These are phyloP conservation scores for Aspergillus chevalieri DNA, from an alignment of 2,329 filamentous ascomycete genomes.

Conservation along the genomic window DNA sequence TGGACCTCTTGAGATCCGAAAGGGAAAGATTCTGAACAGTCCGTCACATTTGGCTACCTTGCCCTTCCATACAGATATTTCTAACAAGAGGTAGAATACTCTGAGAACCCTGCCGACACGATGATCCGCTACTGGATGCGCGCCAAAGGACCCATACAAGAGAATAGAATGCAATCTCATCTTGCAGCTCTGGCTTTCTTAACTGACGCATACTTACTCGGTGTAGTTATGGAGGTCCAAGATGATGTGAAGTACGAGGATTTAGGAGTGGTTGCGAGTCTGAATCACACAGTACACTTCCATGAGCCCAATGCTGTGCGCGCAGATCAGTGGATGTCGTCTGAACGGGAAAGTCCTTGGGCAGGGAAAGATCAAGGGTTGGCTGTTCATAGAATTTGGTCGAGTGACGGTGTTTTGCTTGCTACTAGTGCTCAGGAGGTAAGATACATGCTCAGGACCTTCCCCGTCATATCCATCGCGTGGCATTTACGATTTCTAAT, in stretches of 20 bases:
- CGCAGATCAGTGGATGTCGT: conserved; percentile 40
- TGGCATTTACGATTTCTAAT: too few species aligned
- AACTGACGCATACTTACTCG: conserved; percentile 83
- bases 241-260: conserved; percentile 17
- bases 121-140: too few species aligned
- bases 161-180: conserved; percentile 53
- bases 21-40: too few species aligned
- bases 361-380: conserved; percentile 37
- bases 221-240: conserved; percentile 53
- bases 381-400: conserved; percentile 37
- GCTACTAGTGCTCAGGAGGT: conserved; percentile 39
- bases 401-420: conserved; percentile 33
- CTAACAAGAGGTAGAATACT: too few species aligned
- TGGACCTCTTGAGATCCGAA: too few species aligned
- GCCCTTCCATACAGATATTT: too few species aligned
- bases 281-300: conserved; percentile 42
- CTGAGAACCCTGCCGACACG: too few species aligned
- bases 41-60: too few species aligned
- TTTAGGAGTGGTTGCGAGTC: conserved; percentile 38
- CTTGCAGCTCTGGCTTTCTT: conserved; percentile 81
- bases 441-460: too few species aligned
- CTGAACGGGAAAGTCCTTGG: conserved; percentile 39
- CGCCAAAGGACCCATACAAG: too few species aligned
- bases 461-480: too few species aligned
- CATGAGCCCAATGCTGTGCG: conserved; percentile 34